phyloP scores from a whole-genome alignment of 495 filamentous ascomycete species.

The Monascus purpureus region DNA sequence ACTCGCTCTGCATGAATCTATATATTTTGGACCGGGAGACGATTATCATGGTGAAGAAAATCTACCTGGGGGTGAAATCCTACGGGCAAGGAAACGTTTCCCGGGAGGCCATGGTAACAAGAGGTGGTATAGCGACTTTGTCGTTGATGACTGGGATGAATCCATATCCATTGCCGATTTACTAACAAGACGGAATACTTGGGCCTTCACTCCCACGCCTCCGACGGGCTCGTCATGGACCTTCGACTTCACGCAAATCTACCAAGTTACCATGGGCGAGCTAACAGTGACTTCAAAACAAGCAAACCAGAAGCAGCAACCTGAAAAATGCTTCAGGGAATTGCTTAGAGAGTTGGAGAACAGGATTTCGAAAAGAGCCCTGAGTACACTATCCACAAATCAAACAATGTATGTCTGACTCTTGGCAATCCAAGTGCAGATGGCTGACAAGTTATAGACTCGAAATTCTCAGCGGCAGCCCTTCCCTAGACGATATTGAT shows the following conservation, averaged over 20 bases:
- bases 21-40: constrained; percentile 10
- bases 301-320: neutral
- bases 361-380: neutral
- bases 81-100: constrained; percentile 13
- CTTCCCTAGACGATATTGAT: constrained; percentile 21
- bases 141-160: constrained; percentile 28
- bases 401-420: constrained; percentile 11
- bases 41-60: constrained; percentile 2
- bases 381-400: constrained; percentile 1
- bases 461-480: constrained; percentile 13
- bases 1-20: constrained; percentile 22
- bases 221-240: constrained; percentile 14
- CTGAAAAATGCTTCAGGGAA: constrained; percentile 7
- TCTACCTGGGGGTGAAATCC: constrained; percentile 5
- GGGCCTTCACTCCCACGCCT: constrained; percentile 3
- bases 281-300: constrained; percentile 1
- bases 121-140: constrained; percentile 13
- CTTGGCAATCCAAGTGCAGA: neutral
- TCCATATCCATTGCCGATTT: constrained; percentile 4
- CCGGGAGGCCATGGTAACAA: constrained; percentile 1
- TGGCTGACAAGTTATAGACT: constrained; percentile 11
- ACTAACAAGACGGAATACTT: constrained; percentile 1
- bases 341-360: constrained; percentile 7
- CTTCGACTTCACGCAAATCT: constrained; percentile 18
- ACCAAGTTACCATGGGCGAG: constrained; percentile 11